Evolutionary conservation across 2,329 filamentous ascomycete genomes (phyloP).

Genomic region (Calonectria pteridis): DNA sequence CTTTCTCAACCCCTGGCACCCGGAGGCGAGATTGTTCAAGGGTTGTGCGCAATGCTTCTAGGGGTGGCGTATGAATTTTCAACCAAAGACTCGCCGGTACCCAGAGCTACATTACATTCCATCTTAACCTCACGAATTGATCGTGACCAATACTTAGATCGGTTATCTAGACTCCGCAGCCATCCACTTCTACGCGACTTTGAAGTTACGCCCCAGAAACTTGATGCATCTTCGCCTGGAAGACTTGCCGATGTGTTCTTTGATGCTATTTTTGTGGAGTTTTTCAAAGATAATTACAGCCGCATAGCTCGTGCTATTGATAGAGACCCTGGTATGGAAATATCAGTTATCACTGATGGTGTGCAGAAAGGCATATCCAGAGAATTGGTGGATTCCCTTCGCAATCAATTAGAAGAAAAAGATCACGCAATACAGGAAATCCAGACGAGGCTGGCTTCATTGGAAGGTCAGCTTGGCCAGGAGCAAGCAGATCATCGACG

Average conservation of each 20-base stretch:
- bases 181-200: conserved; percentile 88
- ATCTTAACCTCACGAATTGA: conserved; percentile 83
- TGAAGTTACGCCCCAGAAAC: conserved; percentile 83
- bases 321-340: conserved; percentile 88
- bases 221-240: conserved; percentile 60
- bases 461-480: conserved; percentile 72
- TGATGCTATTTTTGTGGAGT: conserved; percentile 88
- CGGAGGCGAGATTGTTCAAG: conserved; percentile 78
- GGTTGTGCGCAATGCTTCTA: conserved; percentile 85
- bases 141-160: conserved; percentile 88
- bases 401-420: conserved; percentile 81
- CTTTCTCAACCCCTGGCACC: conserved; percentile 70
- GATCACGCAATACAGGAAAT: conserved; percentile 64
- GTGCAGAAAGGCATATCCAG: conserved; percentile 92
- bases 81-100: conserved; percentile 94
- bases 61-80: conserved; percentile 97
- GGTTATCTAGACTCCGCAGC: conserved; percentile 80
- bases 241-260: conserved; percentile 85
- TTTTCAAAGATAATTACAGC: conserved; percentile 96
- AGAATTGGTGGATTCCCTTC: conserved; percentile 88
- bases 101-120: conserved; percentile 83
- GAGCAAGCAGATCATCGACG: conserved; percentile 80
- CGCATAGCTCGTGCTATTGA: conserved; percentile 88
- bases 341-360: conserved; percentile 82
- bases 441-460: conserved; percentile 58